Base-by-base conservation (phyloP, 1,284 basidiomycete genomes). In the Tylopilus sp. region DNA sequence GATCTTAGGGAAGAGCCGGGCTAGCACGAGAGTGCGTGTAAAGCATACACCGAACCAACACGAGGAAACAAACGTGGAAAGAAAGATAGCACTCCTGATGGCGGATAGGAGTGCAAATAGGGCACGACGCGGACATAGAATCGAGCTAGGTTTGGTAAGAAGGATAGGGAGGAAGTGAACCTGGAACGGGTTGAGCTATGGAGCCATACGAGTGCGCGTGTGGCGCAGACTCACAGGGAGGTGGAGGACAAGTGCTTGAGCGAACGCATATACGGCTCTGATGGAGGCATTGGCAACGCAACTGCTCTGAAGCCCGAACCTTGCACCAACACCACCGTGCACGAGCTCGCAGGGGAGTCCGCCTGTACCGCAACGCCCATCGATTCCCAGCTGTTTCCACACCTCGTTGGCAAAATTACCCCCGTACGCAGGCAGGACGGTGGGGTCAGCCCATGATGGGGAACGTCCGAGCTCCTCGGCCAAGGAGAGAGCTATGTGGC, bases 261-360 rank as follows among this genome's bases (percentile, higher is more conserved):
- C 56, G 57, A 89, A 86, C 0, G 78, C 85, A 43, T 73, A 72
- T 7, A 69, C 39, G 7, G 75, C 75, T 53, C 86, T 72, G 36
- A 83, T 63, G 0, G 55, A 53, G 2, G 76, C 70, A 61, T 89
- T 89, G 25, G 74, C 72, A 2, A 71, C 70, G 60, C 87, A 89
- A 57, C 78, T 84, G 15, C 69, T 65, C 18, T 72, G 71, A 4
- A 81, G 64, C 11, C 76, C 76, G n/a, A 77, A 56, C 13, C 51
- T 67, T 26, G 68, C 60, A 19, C 76, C 76, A 21, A 80, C 67
- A 18, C 71, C 64, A 4, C 78, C 79, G 57, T 90, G 86, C 0
- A 89, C 77, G 3, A 88, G 58, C 58, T 88, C 81, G 57, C 86
- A 90, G 3, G 87, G 87, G 9, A 89, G 55, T 1, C 86, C 86